Evolutionary conservation across 2,329 filamentous ascomycete species (phyloP), one percentile per base, ranked within the genome.

Genomic region (Knufia fluminis): DNA sequence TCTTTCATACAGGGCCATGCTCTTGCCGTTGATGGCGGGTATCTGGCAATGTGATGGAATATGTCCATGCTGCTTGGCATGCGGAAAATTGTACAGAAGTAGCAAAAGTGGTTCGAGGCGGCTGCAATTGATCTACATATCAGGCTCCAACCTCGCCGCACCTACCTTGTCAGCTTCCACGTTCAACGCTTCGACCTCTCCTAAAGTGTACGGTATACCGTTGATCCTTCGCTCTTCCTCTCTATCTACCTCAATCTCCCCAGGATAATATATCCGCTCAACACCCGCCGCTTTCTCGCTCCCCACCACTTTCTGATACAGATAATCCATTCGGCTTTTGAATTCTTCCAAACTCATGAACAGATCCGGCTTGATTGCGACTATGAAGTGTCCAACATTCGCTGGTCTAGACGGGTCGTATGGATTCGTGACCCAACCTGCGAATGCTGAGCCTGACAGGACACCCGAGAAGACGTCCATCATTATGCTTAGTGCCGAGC

Each of bases 381-480:
- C 68, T 1, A 89, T 62, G 54, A 88, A 87, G 61, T 89, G 85
- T 0, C 85, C 85, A 0, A 88, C 85, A 58, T 88, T 80, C 0
- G 82, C 80, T 1, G 79, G 73, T 51, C 73, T 77, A 0, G 77
- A 81, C 2, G 82, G 74, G 60, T 89, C 85, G 62, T 92, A 92
- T 0, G 86, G 87, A 16, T 78, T 78, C 0, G 81, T 85, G 16
- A 92, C 86, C 59, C 85, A 73, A 0, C 86, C 86, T 0, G 85
- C 87, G 65, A 87, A 92, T 0, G 85, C 85, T 26, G 81, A 83
- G 0, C 86, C 86, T 0, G 84, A 87, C 0, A 92, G 57, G n/a
- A 71, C 70, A 1, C 86, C 86, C 0, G 85, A 89, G 61, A 92
- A 91, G 1, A 94, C 83, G 61, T 92, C 86, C 87, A 92, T 92